Percentiles rank a stretch among this genome's conserved stretches.
Evolutionary conservation across 108 stramenopile genomes (phyloP).

Genomic region (Cyclotella kingstonii): DNA sequence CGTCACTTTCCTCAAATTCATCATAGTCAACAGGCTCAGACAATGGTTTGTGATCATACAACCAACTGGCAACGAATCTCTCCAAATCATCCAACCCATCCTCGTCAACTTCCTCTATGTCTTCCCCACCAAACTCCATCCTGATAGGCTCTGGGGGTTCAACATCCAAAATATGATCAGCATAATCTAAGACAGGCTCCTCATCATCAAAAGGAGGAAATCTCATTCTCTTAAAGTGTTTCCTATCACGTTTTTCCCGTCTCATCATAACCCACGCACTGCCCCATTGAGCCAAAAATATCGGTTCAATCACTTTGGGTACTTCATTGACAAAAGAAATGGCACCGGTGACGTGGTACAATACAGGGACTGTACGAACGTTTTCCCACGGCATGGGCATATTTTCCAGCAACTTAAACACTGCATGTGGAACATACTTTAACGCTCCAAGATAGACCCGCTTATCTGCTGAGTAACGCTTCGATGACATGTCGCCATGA

Average conservation of each 20-base stretch:
- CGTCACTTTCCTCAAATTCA: conserved; percentile 46
- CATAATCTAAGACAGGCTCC: conserved; percentile 99
- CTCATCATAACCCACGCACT: conserved; percentile 99
- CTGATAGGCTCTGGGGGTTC: conserved; percentile 89
- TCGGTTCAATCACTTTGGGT: conserved; percentile 98
- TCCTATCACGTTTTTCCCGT: conserved; percentile 96
- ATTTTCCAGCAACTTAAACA: conserved; percentile 98
- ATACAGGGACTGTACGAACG: conserved; percentile 88
- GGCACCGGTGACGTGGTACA: conserved; percentile 99
- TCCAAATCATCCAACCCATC: conserved; percentile 61
- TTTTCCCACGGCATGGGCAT: conserved; percentile 99
- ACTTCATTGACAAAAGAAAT: conserved; percentile 98
- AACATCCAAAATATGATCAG: conserved; percentile 97
- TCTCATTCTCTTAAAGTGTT: conserved; percentile 99
- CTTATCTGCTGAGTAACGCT: conserved; percentile 95
- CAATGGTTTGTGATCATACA: conserved; percentile 74
- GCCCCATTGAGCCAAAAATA: conserved; percentile 99
- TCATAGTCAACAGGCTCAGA: conserved; percentile 62
- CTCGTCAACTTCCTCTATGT: conserved; percentile 64
- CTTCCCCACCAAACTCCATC: conserved; percentile 77
- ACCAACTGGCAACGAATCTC: conserved; percentile 65
- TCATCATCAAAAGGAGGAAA: conserved; percentile 99
- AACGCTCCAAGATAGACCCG: conserved; percentile 98
- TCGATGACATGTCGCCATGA: conserved; percentile 98
- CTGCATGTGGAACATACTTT: conserved; percentile 98